These are phyloP conservation scores for Fusarium sp. DNA, from an alignment of 2,329 filamentous ascomycete species.

Conservation along the genomic window DNA sequence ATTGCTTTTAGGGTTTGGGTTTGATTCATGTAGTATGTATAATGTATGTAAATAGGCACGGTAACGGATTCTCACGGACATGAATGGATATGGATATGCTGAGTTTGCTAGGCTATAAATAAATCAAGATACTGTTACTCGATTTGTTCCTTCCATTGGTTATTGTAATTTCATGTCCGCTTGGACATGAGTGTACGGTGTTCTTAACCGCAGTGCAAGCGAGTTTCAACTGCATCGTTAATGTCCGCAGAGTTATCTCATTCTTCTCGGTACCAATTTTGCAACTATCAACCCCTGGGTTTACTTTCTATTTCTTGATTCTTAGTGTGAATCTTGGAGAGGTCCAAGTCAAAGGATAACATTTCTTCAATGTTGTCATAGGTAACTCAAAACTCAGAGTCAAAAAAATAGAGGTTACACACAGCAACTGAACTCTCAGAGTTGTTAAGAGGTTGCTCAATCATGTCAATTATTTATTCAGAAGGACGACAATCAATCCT, in stretches of 20 bases:
- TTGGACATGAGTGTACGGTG: background rate
- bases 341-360: too few species aligned
- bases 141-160: background rate
- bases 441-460: background rate
- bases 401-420: background rate
- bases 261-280: too few species aligned
- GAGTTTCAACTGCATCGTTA: background rate
- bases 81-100: conserved; percentile 24
- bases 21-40: conserved; percentile 29
- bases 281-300: too few species aligned
- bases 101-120: conserved; percentile 29
- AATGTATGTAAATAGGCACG: conserved; percentile 37
- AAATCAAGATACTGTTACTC: conserved; percentile 3
- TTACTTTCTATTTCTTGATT: background rate
- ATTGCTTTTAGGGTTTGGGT: conserved; percentile 3
- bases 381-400: background rate
- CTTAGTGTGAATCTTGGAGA: too few species aligned
- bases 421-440: background rate
- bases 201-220: background rate
- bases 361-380: background rate
- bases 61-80: conserved; percentile 32
- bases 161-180: background rate
- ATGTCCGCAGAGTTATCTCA: too few species aligned
- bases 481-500: background rate
- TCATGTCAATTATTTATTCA: background rate